Conservation (phyloP, 2,329 filamentous ascomycete species). For the Epichloe hybrida region DNA sequence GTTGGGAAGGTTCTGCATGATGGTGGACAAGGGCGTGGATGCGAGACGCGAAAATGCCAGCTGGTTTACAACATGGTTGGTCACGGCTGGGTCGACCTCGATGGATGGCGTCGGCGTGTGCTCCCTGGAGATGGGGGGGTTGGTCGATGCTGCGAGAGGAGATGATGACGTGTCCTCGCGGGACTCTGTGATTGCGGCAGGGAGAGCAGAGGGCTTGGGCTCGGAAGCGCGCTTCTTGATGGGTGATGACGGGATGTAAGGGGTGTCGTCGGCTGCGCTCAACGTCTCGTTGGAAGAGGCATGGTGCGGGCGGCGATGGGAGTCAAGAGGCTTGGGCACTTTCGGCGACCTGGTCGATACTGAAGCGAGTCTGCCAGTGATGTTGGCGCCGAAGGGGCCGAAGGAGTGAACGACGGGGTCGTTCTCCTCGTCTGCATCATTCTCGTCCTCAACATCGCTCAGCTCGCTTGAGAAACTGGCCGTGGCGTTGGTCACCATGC, state of each 20-base stretch:
- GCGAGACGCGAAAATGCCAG: conserved; percentile 87
- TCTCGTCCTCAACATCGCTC: conserved; percentile 46
- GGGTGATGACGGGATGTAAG: conserved; percentile 13
- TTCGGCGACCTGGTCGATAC: conserved; percentile 58
- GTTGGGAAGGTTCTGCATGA: conserved; percentile 71
- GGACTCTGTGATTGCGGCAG: background rate
- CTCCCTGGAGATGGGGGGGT: conserved; percentile 10
- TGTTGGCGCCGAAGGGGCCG: conserved; percentile 74
- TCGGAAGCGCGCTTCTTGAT: conserved; percentile 8
- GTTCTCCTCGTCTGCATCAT: conserved; percentile 78
- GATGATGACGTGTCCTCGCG: conserved; percentile 11
- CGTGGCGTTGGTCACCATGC: conserved; percentile 37
- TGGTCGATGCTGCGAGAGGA: conserved; percentile 10
- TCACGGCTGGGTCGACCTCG: conserved; percentile 33
- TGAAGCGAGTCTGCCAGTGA: conserved; percentile 69
- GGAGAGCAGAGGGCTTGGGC: background rate
- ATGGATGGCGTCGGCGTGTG: conserved; percentile 10
- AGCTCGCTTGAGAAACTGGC: conserved; percentile 45
- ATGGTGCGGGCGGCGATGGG: conserved; percentile 13
- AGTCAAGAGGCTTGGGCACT: conserved; percentile 15
- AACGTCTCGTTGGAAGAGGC: conserved; percentile 11
- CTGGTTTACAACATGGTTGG: conserved; percentile 89
- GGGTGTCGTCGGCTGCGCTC: conserved; percentile 9
- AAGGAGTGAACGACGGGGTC: conserved; percentile 89
- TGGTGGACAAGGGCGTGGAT: conserved; percentile 78